Evolutionary conservation across 2,329 filamentous ascomycete species (phyloP).

Genomic region (Neofusicoccum sp.): DNA sequence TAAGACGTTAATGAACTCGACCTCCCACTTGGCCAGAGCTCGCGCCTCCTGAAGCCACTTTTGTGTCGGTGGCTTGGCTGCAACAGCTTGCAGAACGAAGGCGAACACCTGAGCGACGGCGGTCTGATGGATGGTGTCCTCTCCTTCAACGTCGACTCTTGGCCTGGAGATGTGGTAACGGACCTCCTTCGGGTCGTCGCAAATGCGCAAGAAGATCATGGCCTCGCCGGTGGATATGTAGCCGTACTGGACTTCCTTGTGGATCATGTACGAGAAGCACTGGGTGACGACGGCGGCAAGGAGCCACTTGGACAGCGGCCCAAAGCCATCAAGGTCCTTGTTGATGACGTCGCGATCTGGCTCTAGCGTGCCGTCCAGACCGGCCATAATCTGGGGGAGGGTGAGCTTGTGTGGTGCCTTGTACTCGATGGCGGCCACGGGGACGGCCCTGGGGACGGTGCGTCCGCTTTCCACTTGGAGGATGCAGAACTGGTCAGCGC

Average conservation of each 20-base stretch:
- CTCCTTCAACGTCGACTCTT: constrained; percentile 28
- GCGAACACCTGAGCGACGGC: constrained; percentile 32
- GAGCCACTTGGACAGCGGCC: constrained; percentile 38
- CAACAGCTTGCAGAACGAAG: constrained; percentile 30
- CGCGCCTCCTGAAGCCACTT: constrained; percentile 27
- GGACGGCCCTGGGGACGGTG: constrained; percentile 18
- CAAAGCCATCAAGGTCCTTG: constrained; percentile 35
- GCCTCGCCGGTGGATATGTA: constrained; percentile 45
- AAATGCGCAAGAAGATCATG: constrained; percentile 45
- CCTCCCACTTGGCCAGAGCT: constrained; percentile 25
- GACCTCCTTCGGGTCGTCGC: constrained; percentile 28
- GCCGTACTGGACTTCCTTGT: constrained; percentile 45
- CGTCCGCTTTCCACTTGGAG: background rate
- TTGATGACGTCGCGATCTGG: background rate
- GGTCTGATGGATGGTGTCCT: constrained; percentile 32
- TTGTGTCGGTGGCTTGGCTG: constrained; percentile 21
- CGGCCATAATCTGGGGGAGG: constrained; percentile 31
- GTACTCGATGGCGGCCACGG: constrained; percentile 38
- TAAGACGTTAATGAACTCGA: constrained; percentile 28
- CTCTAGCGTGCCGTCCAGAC: constrained; percentile 35
- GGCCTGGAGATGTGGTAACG: constrained; percentile 35
- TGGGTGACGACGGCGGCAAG: constrained; percentile 47
- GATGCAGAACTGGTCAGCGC: constrained; percentile 2
- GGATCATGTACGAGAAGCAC: constrained; percentile 52
- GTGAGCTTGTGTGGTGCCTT: constrained; percentile 42